phyloP scores from a whole-genome alignment of 2,329 filamentous ascomycete species.

The Xylaria sp. region DNA sequence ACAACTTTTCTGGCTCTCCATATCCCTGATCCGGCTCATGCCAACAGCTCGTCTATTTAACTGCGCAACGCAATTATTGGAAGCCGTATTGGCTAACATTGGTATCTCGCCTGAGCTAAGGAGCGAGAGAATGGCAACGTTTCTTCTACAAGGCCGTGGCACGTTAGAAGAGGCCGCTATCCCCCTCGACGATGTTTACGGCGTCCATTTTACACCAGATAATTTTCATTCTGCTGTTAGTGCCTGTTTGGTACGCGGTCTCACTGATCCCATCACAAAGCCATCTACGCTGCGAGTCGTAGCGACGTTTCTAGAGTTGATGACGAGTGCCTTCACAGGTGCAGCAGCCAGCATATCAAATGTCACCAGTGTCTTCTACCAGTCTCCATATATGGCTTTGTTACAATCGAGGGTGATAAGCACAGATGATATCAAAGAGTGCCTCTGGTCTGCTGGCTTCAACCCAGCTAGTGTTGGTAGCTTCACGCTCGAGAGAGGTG shows the following conservation, averaged over 20 bases:
- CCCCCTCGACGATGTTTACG: slow-evolving; percentile 72
- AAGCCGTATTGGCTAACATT: slow-evolving; percentile 73
- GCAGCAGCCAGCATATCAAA: slow-evolving; percentile 50
- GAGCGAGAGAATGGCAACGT: slow-evolving; percentile 67
- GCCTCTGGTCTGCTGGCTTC: slow-evolving; percentile 69
- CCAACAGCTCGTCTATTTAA: slow-evolving; percentile 70
- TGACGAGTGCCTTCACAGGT: slow-evolving; percentile 50
- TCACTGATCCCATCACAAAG: slow-evolving; percentile 71
- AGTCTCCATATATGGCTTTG: slow-evolving; percentile 69
- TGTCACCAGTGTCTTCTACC: slow-evolving; percentile 49
- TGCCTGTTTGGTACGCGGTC: slow-evolving; percentile 71
- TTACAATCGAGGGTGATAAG: slow-evolving; percentile 67
- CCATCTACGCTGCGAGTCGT: slow-evolving; percentile 69
- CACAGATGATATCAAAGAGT: slow-evolving; percentile 70
- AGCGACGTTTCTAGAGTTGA: slow-evolving; percentile 69
- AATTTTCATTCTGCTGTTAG: slow-evolving; percentile 76
- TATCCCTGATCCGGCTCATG: slow-evolving; percentile 73
- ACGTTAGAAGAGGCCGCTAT: slow-evolving; percentile 71
- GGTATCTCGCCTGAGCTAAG: slow-evolving; percentile 69
- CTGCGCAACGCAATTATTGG: slow-evolving; percentile 72
- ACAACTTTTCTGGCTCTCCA: slow-evolving; percentile 76
- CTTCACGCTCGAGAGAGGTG: slow-evolving; percentile 53
- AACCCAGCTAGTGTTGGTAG: slow-evolving; percentile 57
- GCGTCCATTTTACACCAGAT: slow-evolving; percentile 71
- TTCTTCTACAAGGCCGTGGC: slow-evolving; percentile 69